phyloP scores from a whole-genome alignment of 192 early-diverging fungal species.

The Oehlia diaphana region DNA sequence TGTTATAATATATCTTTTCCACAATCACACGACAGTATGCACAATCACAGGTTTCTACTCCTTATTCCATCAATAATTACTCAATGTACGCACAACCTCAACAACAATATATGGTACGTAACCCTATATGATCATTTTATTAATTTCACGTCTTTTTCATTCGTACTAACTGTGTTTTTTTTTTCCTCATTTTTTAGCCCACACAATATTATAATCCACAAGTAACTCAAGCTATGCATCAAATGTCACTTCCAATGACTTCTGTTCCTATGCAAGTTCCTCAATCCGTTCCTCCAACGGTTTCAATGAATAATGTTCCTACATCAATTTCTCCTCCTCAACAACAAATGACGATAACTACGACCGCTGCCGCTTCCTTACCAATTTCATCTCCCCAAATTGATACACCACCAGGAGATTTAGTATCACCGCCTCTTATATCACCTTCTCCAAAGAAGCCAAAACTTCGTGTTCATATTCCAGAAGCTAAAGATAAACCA shows the following conservation, averaged over 20 bases:
- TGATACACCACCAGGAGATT: conserved; percentile 7
- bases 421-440: conserved; percentile 23
- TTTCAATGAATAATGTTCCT: neutral
- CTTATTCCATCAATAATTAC: conserved; percentile 20
- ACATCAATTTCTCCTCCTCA: neutral
- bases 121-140: neutral
- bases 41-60: neutral
- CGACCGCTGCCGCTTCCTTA: neutral
- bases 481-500: conserved; percentile 15
- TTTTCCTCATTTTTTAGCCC: neutral
- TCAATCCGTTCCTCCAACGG: neutral
- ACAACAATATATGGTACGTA: conserved; percentile 25
- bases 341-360: neutral
- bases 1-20: neutral
- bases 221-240: conserved; percentile 11
- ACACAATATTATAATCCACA: conserved; percentile 28
- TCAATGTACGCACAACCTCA: neutral
- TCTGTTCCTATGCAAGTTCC: conserved; percentile 3
- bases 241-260: conserved; percentile 26
- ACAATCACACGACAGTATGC: neutral
- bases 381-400: neutral
- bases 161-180: neutral
- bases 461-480: conserved; percentile 33
- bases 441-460: conserved; percentile 33
- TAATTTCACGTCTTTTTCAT: neutral